Percentiles rank a stretch among this genome's conserved stretches.
These are phyloP conservation scores for Cyclotella choctawhatcheeana DNA, from an alignment of 108 stramenopile genomes.

Conservation along the genomic window DNA sequence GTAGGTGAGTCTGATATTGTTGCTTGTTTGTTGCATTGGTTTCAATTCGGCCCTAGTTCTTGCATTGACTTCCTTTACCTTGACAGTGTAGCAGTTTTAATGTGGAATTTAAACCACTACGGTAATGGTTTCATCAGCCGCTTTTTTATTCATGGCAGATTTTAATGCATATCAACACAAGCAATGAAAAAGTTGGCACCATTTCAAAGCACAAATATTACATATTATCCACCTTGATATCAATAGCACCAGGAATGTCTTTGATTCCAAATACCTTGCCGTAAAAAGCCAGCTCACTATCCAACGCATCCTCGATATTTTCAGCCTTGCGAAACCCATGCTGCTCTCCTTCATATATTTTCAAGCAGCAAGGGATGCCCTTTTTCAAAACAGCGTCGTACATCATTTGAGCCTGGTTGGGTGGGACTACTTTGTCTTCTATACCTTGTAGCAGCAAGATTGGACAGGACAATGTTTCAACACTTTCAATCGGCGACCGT, in stretches of 20 bases:
- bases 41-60: no score
- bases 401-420: conserved; percentile 86
- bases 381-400: conserved; percentile 69
- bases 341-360: conserved; percentile 84
- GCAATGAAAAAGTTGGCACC: no score
- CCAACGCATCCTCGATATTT: conserved; percentile 78
- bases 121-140: no score
- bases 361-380: conserved; percentile 66
- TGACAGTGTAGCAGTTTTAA: no score
- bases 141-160: no score
- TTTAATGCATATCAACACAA: no score
- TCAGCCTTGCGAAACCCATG: conserved; percentile 89
- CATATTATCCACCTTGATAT: conserved; percentile 54
- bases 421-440: conserved; percentile 89
- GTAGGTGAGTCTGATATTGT: no score
- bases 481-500: conserved; percentile 71
- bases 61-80: no score
- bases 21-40: no score
- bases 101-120: no score
- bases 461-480: conserved; percentile 77
- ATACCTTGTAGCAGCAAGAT: conserved; percentile 77
- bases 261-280: conserved; percentile 71
- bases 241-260: conserved; percentile 59
- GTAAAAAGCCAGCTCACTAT: conserved; percentile 76
- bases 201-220: no score